A percentile compares a stretch with the other conserved stretches of the same genome.
These are phyloP conservation scores for Sarcodon aspratus DNA, from an alignment of 768 basidiomycete species.

Conservation along the genomic window DNA sequence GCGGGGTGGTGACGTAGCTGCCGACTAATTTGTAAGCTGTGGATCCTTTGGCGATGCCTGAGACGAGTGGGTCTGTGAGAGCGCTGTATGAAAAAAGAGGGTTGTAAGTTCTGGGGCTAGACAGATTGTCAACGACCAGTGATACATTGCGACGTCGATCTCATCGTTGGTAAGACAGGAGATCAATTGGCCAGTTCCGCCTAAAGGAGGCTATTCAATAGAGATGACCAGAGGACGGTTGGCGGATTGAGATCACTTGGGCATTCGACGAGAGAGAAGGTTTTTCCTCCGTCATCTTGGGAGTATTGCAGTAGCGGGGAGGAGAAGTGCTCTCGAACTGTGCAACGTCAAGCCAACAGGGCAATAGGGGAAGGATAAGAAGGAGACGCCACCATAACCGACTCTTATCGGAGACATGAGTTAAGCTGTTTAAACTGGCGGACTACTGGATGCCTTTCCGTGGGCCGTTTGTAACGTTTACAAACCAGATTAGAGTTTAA, in stretches of 20 bases:
- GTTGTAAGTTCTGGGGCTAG: not conserved
- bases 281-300: constrained; percentile 50
- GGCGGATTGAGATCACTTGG: constrained; percentile 42
- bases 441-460: no score
- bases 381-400: constrained; percentile 12
- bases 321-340: constrained; percentile 85
- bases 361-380: no score
- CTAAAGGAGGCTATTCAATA: constrained; percentile 21
- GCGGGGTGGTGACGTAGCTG: constrained; percentile 79
- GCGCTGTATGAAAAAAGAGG: constrained; percentile 51
- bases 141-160: constrained; percentile 74
- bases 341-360: not conserved
- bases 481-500: no score
- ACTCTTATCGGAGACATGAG: constrained; percentile 10
- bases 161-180: constrained; percentile 60
- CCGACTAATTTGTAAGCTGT: constrained; percentile 85
- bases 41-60: constrained; percentile 86
- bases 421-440: no score
- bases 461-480: no score
- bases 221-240: constrained; percentile 11
- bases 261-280: constrained; percentile 82
- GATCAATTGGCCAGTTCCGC: constrained; percentile 82
- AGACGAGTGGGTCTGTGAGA: constrained; percentile 83
- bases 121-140: not conserved
- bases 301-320: constrained; percentile 85